Evolutionary conservation across 306 rosid genomes (phyloP).

Genomic region (Calophaca sinica): DNA sequence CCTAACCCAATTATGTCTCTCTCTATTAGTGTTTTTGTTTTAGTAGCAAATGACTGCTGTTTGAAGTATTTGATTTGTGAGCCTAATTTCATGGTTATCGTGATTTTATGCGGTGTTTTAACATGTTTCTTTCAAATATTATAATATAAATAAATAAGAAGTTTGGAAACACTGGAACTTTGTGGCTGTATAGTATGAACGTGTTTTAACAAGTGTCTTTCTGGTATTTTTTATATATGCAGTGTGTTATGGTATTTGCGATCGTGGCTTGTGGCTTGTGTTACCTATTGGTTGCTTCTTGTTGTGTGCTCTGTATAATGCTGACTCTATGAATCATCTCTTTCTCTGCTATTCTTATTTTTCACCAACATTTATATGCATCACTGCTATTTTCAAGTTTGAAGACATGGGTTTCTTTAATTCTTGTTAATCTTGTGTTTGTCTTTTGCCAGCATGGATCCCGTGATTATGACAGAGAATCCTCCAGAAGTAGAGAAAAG

Average conservation of each 20-base stretch:
- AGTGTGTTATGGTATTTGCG: background rate
- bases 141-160: background rate
- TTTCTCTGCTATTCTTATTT: background rate
- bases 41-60: background rate
- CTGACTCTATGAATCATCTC: background rate
- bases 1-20: background rate
- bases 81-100: background rate
- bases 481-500: constrained; percentile 90
- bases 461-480: constrained; percentile 84
- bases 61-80: background rate
- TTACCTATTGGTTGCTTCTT: constrained; percentile 5
- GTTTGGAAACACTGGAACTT: background rate
- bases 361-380: background rate
- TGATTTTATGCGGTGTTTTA: background rate
- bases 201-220: no score
- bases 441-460: constrained; percentile 67
- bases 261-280: background rate
- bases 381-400: constrained; percentile 1
- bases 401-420: constrained; percentile 21
- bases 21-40: background rate
- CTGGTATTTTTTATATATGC: background rate
- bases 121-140: background rate
- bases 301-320: background rate
- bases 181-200: background rate
- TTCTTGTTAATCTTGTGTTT: constrained; percentile 1